Evolutionary conservation across 768 basidiomycete genomes (phyloP), one percentile per base, ranked within the genome.

Genomic region (Mycena pura): DNA sequence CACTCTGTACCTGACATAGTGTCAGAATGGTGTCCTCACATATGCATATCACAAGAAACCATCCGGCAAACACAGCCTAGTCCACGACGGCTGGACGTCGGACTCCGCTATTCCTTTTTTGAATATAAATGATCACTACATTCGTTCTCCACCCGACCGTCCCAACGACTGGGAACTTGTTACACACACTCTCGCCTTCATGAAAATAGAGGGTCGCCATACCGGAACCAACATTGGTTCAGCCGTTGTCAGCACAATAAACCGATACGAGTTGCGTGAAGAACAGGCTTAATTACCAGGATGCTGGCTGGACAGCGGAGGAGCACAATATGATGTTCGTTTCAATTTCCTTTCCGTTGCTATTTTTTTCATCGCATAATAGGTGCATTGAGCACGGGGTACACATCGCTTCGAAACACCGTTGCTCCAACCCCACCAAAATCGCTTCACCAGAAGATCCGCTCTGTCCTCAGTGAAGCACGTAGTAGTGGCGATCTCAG

Each of bases 51-150:
- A 34, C n/a, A n/a, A n/a, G 27, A 36, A 17, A 19, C 27, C 48
- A 6, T 17, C 17, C 21, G 27, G 25, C 32, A 43, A 11, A 19
- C 14, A 63, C 15, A 62, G 43, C 22, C 53, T 66, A 17, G 66
- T 57, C 1, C 66, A 67, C 19, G 60, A 69, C 48, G 38, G 40
- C 19, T 58, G 67, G 67, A 63, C 39, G 32, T 67, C 59, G 7
- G 50, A 61, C 25, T 44, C 47, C 15, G 44, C 63, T 17, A 52
- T 68, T 15, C 66, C 66, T 1, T 67, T 64, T 46, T 17, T 68
- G 15, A 67, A 57, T 7, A 39, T 68, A 6, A 66, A 66, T 14
- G 62, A 57, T 21, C 62, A 66, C 41, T 66, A 67, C 52, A 55
- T 66, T 40, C 32, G 6, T 21, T 29, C 43, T n/a, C 34, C 34